These are phyloP conservation scores for Triticum urartu DNA, from an alignment of 176 grass and related monocot species.

Conservation along the genomic window DNA sequence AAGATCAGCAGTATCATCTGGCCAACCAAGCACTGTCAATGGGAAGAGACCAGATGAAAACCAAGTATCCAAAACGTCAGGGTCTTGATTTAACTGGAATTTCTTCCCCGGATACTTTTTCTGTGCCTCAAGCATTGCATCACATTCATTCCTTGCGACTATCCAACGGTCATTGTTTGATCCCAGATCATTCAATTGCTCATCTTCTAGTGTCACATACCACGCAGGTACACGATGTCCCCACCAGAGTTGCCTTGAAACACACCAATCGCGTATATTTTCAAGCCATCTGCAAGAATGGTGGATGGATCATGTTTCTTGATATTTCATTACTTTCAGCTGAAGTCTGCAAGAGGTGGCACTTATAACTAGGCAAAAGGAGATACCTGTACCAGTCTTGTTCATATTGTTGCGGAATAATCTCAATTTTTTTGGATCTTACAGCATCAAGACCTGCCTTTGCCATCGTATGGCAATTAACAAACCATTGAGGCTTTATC, in stretches of 20 bases:
- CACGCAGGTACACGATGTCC: slow-evolving; percentile 86
- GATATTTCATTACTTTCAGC: neutral
- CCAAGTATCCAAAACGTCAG: slow-evolving; percentile 92
- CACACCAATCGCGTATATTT: slow-evolving; percentile 88
- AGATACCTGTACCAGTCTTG: slow-evolving; percentile 83
- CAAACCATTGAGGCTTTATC: slow-evolving; percentile 92
- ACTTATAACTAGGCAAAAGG: neutral
- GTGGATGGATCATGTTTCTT: neutral
- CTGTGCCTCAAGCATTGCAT: slow-evolving; percentile 61
- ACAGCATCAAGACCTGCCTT: slow-evolving; percentile 75
- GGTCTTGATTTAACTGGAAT: slow-evolving; percentile 64
- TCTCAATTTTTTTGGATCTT: slow-evolving; percentile 76
- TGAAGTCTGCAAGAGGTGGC: neutral
- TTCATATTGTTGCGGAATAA: slow-evolving; percentile 88
- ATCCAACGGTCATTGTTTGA: slow-evolving; percentile 72
- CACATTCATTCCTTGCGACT: slow-evolving; percentile 74
- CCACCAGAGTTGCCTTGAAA: slow-evolving; percentile 94
- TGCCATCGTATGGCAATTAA: slow-evolving; percentile 76
- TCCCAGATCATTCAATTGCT: slow-evolving; percentile 59
- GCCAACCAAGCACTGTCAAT: slow-evolving; percentile 80
- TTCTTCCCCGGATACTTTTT: slow-evolving; percentile 57
- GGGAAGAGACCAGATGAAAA: slow-evolving; percentile 89
- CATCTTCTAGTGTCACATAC: slow-evolving; percentile 78
- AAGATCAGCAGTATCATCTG: slow-evolving; percentile 66
- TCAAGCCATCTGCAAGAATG: slow-evolving; percentile 69